A percentile compares a stretch with the other conserved stretches of the same genome.
Evolutionary conservation across 2,329 filamentous ascomycete species (phyloP).

Genomic region (Verticillium isaacii): DNA sequence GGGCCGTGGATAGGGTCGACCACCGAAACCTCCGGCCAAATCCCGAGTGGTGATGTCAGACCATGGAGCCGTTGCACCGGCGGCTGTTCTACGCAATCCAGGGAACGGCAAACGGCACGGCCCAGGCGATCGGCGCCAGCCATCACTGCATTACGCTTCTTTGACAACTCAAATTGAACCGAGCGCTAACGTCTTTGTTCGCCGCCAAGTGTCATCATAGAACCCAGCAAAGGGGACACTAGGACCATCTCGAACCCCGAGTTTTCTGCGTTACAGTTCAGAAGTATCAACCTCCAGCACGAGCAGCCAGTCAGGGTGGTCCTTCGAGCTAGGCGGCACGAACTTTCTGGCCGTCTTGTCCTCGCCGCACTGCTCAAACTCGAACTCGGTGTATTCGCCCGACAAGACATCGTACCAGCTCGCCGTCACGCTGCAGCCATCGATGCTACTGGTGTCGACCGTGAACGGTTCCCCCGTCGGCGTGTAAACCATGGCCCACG

Average conservation of each 20-base stretch:
- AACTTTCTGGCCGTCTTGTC: slow-evolving; percentile 4
- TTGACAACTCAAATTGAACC: not conserved
- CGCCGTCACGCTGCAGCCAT: slow-evolving; percentile 5
- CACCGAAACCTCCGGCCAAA: not conserved
- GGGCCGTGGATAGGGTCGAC: not conserved
- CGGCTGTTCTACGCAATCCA: not conserved
- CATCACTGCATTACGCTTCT: not conserved
- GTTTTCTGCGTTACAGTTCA: not conserved
- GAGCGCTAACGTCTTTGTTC: not conserved
- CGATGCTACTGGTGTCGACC: slow-evolving; percentile 10
- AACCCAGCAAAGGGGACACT: not conserved
- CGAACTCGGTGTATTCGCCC: slow-evolving; percentile 9
- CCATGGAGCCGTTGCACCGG: not conserved
- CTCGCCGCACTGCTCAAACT: slow-evolving; percentile 7
- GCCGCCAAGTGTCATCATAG: not conserved
- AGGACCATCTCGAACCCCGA: not conserved
- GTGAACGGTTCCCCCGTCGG: slow-evolving; percentile 11
- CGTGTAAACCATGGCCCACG: slow-evolving; percentile 15
- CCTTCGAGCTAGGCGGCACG: slow-evolving; percentile 6
- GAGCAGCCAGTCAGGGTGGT: slow-evolving; percentile 12
- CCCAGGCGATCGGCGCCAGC: not conserved
- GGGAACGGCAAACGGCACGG: not conserved
- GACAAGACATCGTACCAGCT: slow-evolving; percentile 12
- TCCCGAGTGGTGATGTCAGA: not conserved
- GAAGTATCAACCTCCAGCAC: slow-evolving; percentile 9